Evolutionary conservation across 176 grass and related monocot species (phyloP), one percentile per base, ranked within the genome.

Genomic region (Zoysia pacifica): DNA sequence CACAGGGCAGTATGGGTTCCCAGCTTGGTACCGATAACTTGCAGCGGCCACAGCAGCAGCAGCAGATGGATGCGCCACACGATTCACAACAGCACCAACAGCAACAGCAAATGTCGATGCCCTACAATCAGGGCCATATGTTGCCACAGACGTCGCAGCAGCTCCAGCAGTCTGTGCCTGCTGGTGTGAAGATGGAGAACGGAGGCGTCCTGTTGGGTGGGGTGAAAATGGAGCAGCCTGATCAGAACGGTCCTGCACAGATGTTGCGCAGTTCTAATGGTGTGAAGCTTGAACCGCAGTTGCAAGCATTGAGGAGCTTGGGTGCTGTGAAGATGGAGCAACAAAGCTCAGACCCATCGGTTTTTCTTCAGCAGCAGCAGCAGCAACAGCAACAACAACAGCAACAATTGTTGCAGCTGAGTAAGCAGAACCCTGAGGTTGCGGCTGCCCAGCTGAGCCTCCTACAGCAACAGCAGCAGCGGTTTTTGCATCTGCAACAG

Each of bases 301-400:
- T 99, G 72, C 93, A 95, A 62, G 19, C 86, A 7, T 63, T 89
- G 46, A 95, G 96, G 75, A 84, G 72, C 81, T 80, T 95, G 75
- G 86, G 90, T 44, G 19, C 90, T 53, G 86, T 93, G 28, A 95
- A 99, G 86, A 89, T 95, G 88, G 96, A 99, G 64, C 79, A 83
- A 41, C 84, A 86, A 37, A 85, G 45, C 83, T 84, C 91, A 2
- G 84, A 94, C 55, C 63, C 86, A 49, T 94, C 81, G 2, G 60
- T 81, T 3, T 84, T 91, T 72, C 65, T 91, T 2, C 76, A 67
- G 75, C 85, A 90, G 6, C 86, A 92, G 48, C 84, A 86, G 53
- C 84, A 89, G 13, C 84, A 89, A 11, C 59, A 62, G 28, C 28
- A 28, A 28, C 28, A 28, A 11, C 59, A 62, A 36, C 84, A 86